These are phyloP conservation scores for Exserohilum turcica DNA, from an alignment of 2,329 filamentous ascomycete species.

Conservation along the genomic window DNA sequence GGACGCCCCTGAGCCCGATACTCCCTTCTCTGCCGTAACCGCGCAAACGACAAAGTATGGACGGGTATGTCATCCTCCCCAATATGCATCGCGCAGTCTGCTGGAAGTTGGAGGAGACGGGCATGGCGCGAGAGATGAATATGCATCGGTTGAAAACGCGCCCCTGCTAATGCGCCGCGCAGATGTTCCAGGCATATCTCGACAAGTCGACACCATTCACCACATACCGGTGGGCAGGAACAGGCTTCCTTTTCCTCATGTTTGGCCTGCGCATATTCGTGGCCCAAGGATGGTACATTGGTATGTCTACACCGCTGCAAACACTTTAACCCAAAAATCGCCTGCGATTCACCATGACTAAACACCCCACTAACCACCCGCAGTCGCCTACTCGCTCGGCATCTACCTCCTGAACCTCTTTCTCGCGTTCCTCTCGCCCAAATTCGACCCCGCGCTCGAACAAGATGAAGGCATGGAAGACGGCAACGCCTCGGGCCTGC, in stretches of 20 bases:
- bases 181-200: constrained; percentile 94
- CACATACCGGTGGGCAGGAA: constrained; percentile 87
- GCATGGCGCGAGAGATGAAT: neutral
- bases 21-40: constrained; percentile 87
- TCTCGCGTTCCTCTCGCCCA: constrained; percentile 96
- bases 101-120: neutral
- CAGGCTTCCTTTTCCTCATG: constrained; percentile 72
- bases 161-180: constrained; percentile 27
- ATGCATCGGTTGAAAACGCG: neutral
- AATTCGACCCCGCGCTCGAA: constrained; percentile 97
- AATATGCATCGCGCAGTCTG: constrained; percentile 17
- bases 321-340: neutral
- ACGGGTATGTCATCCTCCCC: constrained; percentile 61
- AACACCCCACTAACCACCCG: constrained; percentile 8
- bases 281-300: constrained; percentile 98
- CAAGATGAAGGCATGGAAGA: constrained; percentile 97
- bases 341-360: neutral
- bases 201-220: constrained; percentile 92
- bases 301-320: constrained; percentile 57
- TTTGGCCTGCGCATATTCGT: constrained; percentile 91
- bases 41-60: constrained; percentile 79
- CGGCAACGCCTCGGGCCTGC: constrained; percentile 75
- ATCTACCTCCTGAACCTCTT: constrained; percentile 99
- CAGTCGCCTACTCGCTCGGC: constrained; percentile 94
- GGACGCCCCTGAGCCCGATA: constrained; percentile 88